These are phyloP conservation scores for Chloranthus sessilifolius DNA, from an alignment of 164 flowering plant species.

Conservation along the genomic window DNA sequence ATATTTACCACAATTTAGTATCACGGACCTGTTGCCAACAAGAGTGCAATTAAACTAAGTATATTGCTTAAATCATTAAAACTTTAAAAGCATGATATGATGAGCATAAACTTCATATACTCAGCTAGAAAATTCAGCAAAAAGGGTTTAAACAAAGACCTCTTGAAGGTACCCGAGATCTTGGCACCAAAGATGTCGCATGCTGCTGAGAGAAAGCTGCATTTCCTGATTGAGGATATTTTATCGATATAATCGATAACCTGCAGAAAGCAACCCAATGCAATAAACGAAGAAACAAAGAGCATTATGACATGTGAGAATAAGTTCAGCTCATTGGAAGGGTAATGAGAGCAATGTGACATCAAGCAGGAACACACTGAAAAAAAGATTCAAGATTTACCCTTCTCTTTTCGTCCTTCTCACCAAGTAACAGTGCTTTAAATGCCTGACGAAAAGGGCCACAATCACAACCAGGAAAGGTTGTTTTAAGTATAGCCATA, in stretches of 20 bases:
- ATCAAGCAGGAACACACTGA: too few relatives aligned
- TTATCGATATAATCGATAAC: slow-evolving; percentile 76
- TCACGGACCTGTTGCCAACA: too few relatives aligned
- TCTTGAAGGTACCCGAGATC: slow-evolving; percentile 90
- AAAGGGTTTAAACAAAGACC: slow-evolving; percentile 35
- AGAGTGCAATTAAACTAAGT: too few relatives aligned
- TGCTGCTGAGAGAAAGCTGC: slow-evolving; percentile 77
- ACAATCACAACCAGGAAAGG: slow-evolving; percentile 78
- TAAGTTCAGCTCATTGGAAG: too few relatives aligned
- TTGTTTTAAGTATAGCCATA: slow-evolving; percentile 70
- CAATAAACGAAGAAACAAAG: too few relatives aligned
- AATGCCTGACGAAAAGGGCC: slow-evolving; percentile 70
- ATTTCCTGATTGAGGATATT: slow-evolving; percentile 53
- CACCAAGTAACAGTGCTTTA: slow-evolving; percentile 73
- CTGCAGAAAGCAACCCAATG: slow-evolving; percentile 37
- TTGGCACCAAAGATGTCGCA: slow-evolving; percentile 75
- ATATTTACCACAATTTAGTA: too few relatives aligned
- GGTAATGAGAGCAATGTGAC: too few relatives aligned
- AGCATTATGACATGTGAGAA: too few relatives aligned
- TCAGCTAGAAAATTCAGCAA: neutral
- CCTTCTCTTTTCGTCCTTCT: slow-evolving; percentile 82
- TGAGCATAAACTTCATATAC: neutral
- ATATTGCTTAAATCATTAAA: too few relatives aligned
- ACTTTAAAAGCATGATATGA: too few relatives aligned
- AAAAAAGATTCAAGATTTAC: too few relatives aligned